Percentiles rank a stretch among this genome's conserved stretches.
Evolutionary conservation across 768 basidiomycete species (phyloP).

Genomic region (Phlebiopsis flavidoalba): DNA sequence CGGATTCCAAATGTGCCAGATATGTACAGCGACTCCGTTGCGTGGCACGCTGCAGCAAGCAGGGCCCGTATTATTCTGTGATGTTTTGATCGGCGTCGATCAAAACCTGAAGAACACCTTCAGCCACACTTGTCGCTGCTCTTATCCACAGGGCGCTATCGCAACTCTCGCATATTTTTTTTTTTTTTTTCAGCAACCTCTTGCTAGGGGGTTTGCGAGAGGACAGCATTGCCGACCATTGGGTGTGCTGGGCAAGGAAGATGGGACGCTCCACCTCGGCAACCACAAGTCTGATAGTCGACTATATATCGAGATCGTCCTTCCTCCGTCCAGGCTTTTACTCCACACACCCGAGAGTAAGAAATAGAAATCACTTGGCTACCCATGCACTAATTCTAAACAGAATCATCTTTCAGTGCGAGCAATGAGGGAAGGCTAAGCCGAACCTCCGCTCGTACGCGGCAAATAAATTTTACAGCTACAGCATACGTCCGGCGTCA

Average conservation of each 20-base stretch:
- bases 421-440: constrained; percentile 90
- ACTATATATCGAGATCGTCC: too few species aligned
- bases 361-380: too few species aligned
- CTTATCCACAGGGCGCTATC: constrained; percentile 83
- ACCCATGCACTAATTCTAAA: too few species aligned
- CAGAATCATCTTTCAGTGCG: too few species aligned
- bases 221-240: constrained; percentile 96
- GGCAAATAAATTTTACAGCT: constrained; percentile 86
- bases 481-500: too few species aligned
- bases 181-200: too few species aligned
- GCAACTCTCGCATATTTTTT: too few species aligned
- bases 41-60: constrained; percentile 98
- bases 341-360: too few species aligned
- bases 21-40: constrained; percentile 96
- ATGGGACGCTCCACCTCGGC: too few species aligned
- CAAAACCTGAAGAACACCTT: constrained; percentile 84
- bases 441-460: constrained; percentile 95
- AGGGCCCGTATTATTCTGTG: constrained; percentile 95
- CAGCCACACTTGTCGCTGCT: constrained; percentile 76
- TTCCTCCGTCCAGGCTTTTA: too few species aligned
- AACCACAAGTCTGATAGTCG: too few species aligned
- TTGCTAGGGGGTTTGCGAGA: constrained; percentile 94
- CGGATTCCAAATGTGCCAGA: constrained; percentile 82
- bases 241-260: constrained; percentile 62
- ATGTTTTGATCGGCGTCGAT: constrained; percentile 80